These are phyloP conservation scores for Aschersonia sp. DNA, from an alignment of 2,329 filamentous ascomycete genomes.

Conservation along the genomic window DNA sequence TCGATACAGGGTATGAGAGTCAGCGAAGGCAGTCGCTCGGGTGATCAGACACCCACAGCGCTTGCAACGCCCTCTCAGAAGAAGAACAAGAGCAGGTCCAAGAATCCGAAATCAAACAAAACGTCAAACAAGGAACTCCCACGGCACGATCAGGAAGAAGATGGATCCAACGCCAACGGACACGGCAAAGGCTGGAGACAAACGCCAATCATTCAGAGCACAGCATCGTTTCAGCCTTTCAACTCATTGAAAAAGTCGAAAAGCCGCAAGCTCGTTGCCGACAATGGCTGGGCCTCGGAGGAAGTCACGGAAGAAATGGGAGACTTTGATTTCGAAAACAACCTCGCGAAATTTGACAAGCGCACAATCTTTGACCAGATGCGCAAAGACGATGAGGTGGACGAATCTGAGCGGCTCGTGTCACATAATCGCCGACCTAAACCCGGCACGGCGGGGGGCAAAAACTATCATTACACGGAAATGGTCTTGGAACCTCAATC, in stretches of 20 bases:
- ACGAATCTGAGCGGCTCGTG: conserved; percentile 83
- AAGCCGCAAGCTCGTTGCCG: conserved; percentile 27
- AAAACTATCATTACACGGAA: conserved; percentile 83
- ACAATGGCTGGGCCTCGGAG: conserved; percentile 89
- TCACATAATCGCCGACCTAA: conserved; percentile 65
- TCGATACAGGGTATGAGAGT: conserved; percentile 13
- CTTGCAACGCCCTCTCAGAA: conserved; percentile 13
- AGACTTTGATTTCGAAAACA: conserved; percentile 86
- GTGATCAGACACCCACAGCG: conserved; percentile 7
- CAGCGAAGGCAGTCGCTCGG: conserved; percentile 6
- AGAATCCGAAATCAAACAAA: conserved; percentile 18
- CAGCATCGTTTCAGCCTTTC: conserved; percentile 48
- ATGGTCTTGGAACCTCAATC: conserved; percentile 64
- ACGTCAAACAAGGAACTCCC: conserved; percentile 9
- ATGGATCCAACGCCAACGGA: conserved; percentile 12
- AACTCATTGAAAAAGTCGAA: conserved; percentile 42
- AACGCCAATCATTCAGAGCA: conserved; percentile 45
- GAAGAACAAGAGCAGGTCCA: conserved; percentile 16
- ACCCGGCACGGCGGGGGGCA: conserved; percentile 62
- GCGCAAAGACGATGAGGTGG: conserved; percentile 70
- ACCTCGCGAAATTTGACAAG: conserved; percentile 91
- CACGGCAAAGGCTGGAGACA: conserved; percentile 43
- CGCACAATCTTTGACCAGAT: conserved; percentile 83
- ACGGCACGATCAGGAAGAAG: conserved; percentile 11
- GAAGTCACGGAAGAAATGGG: conserved; percentile 90